A percentile compares a stretch with the other conserved stretches of the same genome.
Evolutionary conservation across 164 flowering plant genomes (phyloP).

Genomic region (Buxus sempervirens): DNA sequence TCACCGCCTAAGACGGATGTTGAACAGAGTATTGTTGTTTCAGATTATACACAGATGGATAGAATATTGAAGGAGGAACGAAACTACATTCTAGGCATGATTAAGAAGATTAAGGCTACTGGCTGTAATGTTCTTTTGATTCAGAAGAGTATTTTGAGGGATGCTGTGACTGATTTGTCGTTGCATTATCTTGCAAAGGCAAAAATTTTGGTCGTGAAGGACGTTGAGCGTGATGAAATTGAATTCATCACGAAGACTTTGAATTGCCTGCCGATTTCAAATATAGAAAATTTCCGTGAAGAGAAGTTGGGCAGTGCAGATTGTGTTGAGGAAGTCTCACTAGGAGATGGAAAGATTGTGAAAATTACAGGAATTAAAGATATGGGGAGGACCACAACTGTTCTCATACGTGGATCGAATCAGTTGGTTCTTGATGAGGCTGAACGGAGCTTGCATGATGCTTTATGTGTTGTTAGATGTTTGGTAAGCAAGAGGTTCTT

Average conservation of each 20-base stretch:
- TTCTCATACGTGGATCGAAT: slow-evolving; percentile 88
- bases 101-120: slow-evolving; percentile 84
- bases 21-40: slow-evolving; percentile 88
- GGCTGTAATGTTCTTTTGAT: slow-evolving; percentile 86
- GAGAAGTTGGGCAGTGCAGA: slow-evolving; percentile 92
- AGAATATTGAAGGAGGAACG: slow-evolving; percentile 92
- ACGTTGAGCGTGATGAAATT: slow-evolving; percentile 94
- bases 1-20: slow-evolving; percentile 96
- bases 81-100: slow-evolving; percentile 82
- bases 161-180: slow-evolving; percentile 88
- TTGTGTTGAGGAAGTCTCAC: slow-evolving; percentile 80
- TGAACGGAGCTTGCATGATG: slow-evolving; percentile 95
- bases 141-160: slow-evolving; percentile 90
- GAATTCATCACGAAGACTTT: slow-evolving; percentile 94
- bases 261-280: slow-evolving; percentile 91
- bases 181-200: slow-evolving; percentile 90
- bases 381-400: slow-evolving; percentile 86
- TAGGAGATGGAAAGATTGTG: slow-evolving; percentile 88
- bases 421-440: slow-evolving; percentile 94
- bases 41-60: slow-evolving; percentile 95
- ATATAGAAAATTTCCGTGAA: slow-evolving; percentile 85
- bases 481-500: slow-evolving; percentile 79
- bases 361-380: slow-evolving; percentile 87
- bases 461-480: slow-evolving; percentile 87
- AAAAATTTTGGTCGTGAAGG: slow-evolving; percentile 87